Base-by-base conservation (phyloP, 352 stramenopile genomes). In the Phytophthora kernoviae region DNA sequence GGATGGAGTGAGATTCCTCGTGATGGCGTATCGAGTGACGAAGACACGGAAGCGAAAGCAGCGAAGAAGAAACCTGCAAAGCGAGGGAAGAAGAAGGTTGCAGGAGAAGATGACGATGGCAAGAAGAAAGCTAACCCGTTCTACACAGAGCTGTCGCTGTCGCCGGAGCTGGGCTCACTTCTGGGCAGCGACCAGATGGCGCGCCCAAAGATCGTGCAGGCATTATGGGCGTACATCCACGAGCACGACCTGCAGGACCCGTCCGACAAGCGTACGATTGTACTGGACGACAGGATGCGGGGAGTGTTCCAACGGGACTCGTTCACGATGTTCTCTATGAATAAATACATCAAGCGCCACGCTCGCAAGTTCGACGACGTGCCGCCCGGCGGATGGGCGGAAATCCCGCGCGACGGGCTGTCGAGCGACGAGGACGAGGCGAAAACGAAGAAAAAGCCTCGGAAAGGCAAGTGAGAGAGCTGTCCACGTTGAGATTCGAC, bases 211-310 rank as follows among this genome's bases (percentile, higher is more conserved):
- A 93, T 98, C 43, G 93, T 98, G 24, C 98, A 98, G 63, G 70
- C 79, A 30, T 63, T 99, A 15, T 99, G 96, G 96, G 87, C 96
- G 51, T 98, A 99, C 68, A 98, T 99, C 54, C 89, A 93, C 47
- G 89, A 96, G 40, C 82, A 99, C 57, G 71, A 97, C 20, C 73
- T 99, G 41, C 96, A 99, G 73, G 94, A 98, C 78, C 96, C 96
- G 21, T 65, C 84, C 12, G 89, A 99, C 63, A 97, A 98, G 70
- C 87, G 91, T 15, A 86, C 90, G 54, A 99, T 99, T 59, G 58
- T 98, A 15, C 68, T 97, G 46, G 94, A 98, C 66, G 80, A 92
- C 45, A 89, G 66, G 55, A 82, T 98, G 76, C 81, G 73, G 44
- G 66, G 76, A 49, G 81, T 91, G 36, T 95, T 95, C 68, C 74